Percentiles rank a stretch among this genome's conserved stretches.
Evolutionary conservation across 2,329 filamentous ascomycete species (phyloP).

Genomic region (Malbranchea cinnamomea): DNA sequence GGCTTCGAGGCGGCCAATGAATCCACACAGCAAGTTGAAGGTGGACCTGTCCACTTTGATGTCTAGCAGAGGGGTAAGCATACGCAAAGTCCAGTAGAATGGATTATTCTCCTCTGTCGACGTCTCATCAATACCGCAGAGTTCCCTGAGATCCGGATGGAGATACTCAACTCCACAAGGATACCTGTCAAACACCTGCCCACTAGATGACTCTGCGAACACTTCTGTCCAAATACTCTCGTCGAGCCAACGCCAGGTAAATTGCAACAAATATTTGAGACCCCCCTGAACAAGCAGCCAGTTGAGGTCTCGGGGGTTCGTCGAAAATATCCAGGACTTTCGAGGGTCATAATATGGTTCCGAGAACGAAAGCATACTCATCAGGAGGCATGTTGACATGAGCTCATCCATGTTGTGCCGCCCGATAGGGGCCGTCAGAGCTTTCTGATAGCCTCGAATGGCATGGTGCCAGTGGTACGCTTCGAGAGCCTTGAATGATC

Average conservation of each 20-base stretch:
- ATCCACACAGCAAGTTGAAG: conserved; percentile 16
- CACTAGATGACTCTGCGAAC: conserved; percentile 17
- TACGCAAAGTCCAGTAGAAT: conserved; percentile 23
- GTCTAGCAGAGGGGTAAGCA: conserved; percentile 19
- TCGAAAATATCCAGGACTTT: conserved; percentile 23
- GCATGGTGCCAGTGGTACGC: conserved; percentile 25
- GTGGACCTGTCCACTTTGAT: conserved; percentile 14
- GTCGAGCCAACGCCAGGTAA: conserved; percentile 13
- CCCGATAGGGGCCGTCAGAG: conserved; percentile 15
- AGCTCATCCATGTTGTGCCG: conserved; percentile 24
- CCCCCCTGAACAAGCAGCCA: conserved; percentile 24
- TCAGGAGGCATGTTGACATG: conserved; percentile 23
- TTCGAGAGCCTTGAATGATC: conserved; percentile 16
- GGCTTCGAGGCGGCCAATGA: conserved; percentile 21
- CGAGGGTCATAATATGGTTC: conserved; percentile 18
- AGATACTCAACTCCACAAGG: conserved; percentile 16
- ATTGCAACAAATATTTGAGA: conserved; percentile 18
- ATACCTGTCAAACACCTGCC: conserved; percentile 16
- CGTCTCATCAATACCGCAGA: conserved; percentile 20
- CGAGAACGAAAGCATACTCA: conserved; percentile 21
- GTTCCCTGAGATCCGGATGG: conserved; percentile 18
- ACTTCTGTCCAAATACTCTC: conserved; percentile 22
- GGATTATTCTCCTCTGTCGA: conserved; percentile 19
- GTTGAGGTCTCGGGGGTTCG: conserved; percentile 17
- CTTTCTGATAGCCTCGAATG: conserved; percentile 20